These are phyloP conservation scores for Casuarina equisetifolia DNA, from an alignment of 306 rosid genomes.

Conservation along the genomic window DNA sequence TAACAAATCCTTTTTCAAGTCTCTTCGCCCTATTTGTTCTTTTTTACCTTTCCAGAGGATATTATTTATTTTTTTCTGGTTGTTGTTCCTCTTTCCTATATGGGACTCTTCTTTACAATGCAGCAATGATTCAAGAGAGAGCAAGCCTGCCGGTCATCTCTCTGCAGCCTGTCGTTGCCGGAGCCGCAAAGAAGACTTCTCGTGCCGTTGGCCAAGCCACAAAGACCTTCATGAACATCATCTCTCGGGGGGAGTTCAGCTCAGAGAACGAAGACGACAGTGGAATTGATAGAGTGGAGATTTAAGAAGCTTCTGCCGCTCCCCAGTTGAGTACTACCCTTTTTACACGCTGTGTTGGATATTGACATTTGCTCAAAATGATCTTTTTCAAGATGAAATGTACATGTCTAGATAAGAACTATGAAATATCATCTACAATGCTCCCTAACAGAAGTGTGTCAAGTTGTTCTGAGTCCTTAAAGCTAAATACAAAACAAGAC, in stretches of 20 bases:
- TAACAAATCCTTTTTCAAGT: too few relatives aligned
- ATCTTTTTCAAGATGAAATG: not conserved
- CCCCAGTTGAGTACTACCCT: not conserved
- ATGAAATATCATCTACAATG: not conserved
- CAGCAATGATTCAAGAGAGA: conserved; percentile 95
- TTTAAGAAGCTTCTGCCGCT: conserved; percentile 19
- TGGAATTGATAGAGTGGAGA: conserved; percentile 49
- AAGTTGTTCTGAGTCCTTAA: not conserved
- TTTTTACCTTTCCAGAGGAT: not conserved
- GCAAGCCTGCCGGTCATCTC: conserved; percentile 83
- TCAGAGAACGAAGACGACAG: conserved; percentile 45
- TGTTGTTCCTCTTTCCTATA: not conserved
- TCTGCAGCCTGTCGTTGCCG: conserved; percentile 74
- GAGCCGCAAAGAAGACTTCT: conserved; percentile 92
- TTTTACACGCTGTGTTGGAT: not conserved
- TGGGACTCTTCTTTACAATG: conserved; percentile 23
- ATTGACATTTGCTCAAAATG: not conserved
- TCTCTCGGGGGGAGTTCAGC: conserved; percentile 51
- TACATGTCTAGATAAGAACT: not conserved
- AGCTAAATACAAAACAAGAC: not conserved
- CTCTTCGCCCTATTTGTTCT: too few relatives aligned
- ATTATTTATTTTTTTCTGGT: not conserved
- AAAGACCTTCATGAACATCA: conserved; percentile 61
- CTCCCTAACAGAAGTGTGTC: not conserved
- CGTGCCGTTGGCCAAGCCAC: conserved; percentile 83